phyloP scores from a whole-genome alignment of 2,329 filamentous ascomycete genomes.

The Penicillium corylophilum region DNA sequence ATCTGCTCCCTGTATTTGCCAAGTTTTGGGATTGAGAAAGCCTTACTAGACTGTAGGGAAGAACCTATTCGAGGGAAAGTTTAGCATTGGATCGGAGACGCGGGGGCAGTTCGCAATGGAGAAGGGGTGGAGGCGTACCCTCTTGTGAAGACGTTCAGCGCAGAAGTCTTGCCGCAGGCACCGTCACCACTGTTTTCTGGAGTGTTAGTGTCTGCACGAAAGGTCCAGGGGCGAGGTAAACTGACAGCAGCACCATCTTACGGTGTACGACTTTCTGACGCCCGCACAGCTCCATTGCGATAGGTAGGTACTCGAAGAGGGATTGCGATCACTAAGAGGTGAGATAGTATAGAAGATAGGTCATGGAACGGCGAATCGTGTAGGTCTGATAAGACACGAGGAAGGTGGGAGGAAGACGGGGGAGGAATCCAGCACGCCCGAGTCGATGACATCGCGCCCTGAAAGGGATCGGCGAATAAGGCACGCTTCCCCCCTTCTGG shows the following conservation, averaged over 20 bases:
- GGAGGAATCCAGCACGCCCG: conserved; percentile 27
- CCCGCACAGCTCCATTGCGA: conserved; percentile 61
- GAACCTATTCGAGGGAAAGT: conserved; percentile 58
- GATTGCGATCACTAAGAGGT: conserved; percentile 7
- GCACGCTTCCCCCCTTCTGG: conserved; percentile 55
- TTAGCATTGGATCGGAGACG: conserved; percentile 18
- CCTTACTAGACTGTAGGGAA: conserved; percentile 92
- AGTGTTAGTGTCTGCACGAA: conserved; percentile 18
- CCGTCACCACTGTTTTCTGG: conserved; percentile 72
- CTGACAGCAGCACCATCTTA: conserved; percentile 88
- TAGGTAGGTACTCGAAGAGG: not conserved
- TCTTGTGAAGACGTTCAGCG: conserved; percentile 97
- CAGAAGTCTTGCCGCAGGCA: conserved; percentile 93
- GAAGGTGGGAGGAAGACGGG: conserved; percentile 20
- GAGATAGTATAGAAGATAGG: not conserved
- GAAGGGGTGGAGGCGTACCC: conserved; percentile 59
- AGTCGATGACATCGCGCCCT: conserved; percentile 37
- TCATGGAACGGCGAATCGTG: not conserved
- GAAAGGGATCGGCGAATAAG: conserved; percentile 45
- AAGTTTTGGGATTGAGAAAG: not conserved
- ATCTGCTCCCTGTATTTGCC: conserved; percentile 1
- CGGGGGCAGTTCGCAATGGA: conserved; percentile 6
- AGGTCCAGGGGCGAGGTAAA: conserved; percentile 4
- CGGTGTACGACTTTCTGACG: conserved; percentile 84
- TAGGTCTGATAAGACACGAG: not conserved